Evolutionary conservation across 2,329 filamentous ascomycete species (phyloP).

Genomic region (Metarhizium guizhouense): DNA sequence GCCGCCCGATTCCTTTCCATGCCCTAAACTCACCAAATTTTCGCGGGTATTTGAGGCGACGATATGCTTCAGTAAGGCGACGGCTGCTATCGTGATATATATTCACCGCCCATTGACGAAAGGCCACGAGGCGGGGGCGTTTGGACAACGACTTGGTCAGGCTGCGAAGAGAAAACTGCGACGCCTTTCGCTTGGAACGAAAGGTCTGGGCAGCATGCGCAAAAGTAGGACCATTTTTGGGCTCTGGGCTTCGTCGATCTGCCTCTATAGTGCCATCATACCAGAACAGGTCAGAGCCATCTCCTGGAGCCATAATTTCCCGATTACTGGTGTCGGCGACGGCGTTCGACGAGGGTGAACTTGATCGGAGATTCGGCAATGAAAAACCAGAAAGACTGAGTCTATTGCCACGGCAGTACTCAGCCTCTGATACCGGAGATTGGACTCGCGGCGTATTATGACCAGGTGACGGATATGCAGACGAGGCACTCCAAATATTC

Average conservation of each 20-base stretch:
- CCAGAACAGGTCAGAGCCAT: slow-evolving; percentile 18
- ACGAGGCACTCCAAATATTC: slow-evolving; percentile 20
- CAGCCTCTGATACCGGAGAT: slow-evolving; percentile 17
- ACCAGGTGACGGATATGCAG: slow-evolving; percentile 19
- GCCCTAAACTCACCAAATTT: slow-evolving; percentile 6
- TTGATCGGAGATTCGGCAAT: slow-evolving; percentile 20
- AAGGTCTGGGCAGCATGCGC: slow-evolving; percentile 3
- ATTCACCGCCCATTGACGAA: slow-evolving; percentile 20
- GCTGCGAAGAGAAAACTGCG: slow-evolving; percentile 21
- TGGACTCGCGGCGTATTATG: slow-evolving; percentile 12
- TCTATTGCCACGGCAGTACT: slow-evolving; percentile 10
- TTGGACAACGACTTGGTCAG: slow-evolving; percentile 17
- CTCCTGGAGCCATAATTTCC: slow-evolving; percentile 15
- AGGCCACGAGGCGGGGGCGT: slow-evolving; percentile 13
- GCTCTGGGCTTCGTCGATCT: slow-evolving; percentile 10
- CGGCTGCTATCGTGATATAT: slow-evolving; percentile 17
- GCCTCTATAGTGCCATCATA: slow-evolving; percentile 16
- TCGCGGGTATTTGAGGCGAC: slow-evolving; percentile 17
- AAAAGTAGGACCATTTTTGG: background rate
- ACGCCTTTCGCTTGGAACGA: slow-evolving; percentile 21
- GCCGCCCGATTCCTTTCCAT: slow-evolving; percentile 20
- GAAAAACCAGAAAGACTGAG: slow-evolving; percentile 20
- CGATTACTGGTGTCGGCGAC: slow-evolving; percentile 10
- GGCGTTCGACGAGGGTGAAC: slow-evolving; percentile 13
- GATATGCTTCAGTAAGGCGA: slow-evolving; percentile 16